Conservation (phyloP, 345 rosid genomes). For the Syzygium oleosum region DNA sequence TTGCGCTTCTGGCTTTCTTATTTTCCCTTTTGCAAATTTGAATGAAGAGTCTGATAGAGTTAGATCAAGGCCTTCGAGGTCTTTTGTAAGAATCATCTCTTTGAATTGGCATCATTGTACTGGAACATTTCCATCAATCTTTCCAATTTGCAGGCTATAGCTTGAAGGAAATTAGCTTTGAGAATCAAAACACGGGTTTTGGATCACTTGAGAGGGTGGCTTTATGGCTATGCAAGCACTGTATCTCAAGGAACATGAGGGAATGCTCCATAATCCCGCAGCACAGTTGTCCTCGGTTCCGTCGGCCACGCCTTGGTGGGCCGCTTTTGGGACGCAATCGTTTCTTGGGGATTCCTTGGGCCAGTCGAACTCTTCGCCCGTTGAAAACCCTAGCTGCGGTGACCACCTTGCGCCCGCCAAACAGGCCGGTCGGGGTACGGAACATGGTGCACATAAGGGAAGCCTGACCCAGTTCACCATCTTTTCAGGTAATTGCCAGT, state of each 20-base stretch:
- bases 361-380: slow-evolving; percentile 31
- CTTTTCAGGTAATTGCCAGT: slow-evolving; percentile 40
- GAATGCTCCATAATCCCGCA: slow-evolving; percentile 28
- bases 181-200: neutral
- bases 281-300: slow-evolving; percentile 44
- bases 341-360: slow-evolving; percentile 34
- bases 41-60: neutral
- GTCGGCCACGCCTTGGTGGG: slow-evolving; percentile 54
- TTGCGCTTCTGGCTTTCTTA: neutral
- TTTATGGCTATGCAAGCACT: slow-evolving; percentile 78
- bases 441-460: slow-evolving; percentile 31
- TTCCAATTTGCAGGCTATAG: slow-evolving; percentile 20
- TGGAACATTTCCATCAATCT: neutral
- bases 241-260: slow-evolving; percentile 60
- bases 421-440: slow-evolving; percentile 15
- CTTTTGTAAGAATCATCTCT: neutral
- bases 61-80: neutral
- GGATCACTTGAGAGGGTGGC: slow-evolving; percentile 7
- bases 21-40: neutral
- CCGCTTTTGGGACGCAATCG: slow-evolving; percentile 42
- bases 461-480: slow-evolving; percentile 41
- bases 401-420: slow-evolving; percentile 22
- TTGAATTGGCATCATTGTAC: neutral
- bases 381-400: slow-evolving; percentile 21
- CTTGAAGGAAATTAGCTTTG: slow-evolving; percentile 1